These are phyloP conservation scores for Cyberlindnera lachancei DNA, from an alignment of 805 yeast genomes.

Conservation along the genomic window DNA sequence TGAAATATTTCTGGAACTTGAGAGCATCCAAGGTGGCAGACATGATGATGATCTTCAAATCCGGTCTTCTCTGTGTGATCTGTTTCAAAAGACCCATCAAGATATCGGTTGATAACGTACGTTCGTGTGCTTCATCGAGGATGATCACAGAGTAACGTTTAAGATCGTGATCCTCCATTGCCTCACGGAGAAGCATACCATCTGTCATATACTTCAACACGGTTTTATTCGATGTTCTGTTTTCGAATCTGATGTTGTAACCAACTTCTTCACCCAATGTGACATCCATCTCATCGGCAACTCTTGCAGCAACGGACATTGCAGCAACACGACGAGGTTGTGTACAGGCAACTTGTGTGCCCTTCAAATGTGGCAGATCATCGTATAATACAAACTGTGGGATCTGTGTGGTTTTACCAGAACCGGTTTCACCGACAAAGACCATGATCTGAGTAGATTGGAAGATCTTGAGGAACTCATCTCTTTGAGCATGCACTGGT, in stretches of 20 bases:
- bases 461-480: slow-evolving; percentile 76
- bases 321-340: slow-evolving; percentile 98
- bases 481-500: slow-evolving; percentile 92
- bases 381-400: slow-evolving; percentile 91
- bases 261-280: slow-evolving; percentile 91
- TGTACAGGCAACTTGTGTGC: slow-evolving; percentile 90
- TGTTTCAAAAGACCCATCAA: slow-evolving; percentile 91
- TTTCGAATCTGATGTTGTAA: slow-evolving; percentile 89
- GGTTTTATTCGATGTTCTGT: slow-evolving; percentile 73
- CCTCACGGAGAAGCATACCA: slow-evolving; percentile 96
- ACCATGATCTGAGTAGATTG: slow-evolving; percentile 92
- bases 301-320: slow-evolving; percentile 96
- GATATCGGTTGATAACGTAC: slow-evolving; percentile 94
- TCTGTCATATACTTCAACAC: slow-evolving; percentile 94
- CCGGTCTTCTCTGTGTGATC: slow-evolving; percentile 71
- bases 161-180: slow-evolving; percentile 91
- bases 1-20: slow-evolving; percentile 85
- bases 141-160: slow-evolving; percentile 80
- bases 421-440: slow-evolving; percentile 98
- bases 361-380: slow-evolving; percentile 82
- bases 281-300: slow-evolving; percentile 96
- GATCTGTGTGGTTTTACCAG: slow-evolving; percentile 97
- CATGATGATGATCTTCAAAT: slow-evolving; percentile 88
- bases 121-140: slow-evolving; percentile 96
- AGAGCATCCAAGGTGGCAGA: slow-evolving; percentile 97